phyloP scores from a whole-genome alignment of 208 protist species.

The Blechomonas ayalai region DNA sequence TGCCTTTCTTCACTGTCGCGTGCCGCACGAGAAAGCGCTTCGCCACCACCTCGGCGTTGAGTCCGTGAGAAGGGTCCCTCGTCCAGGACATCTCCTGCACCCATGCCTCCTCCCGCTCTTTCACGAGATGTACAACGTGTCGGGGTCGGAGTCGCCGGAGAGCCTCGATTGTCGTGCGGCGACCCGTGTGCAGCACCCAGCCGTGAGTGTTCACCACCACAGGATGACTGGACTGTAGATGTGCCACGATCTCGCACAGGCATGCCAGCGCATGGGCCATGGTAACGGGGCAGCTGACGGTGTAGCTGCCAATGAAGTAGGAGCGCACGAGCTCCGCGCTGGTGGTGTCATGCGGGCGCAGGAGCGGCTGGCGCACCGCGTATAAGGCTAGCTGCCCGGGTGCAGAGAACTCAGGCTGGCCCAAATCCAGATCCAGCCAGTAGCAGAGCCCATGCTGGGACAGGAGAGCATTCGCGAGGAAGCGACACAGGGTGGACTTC shows the following conservation, averaged over 20 bases:
- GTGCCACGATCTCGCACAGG: slow-evolving; percentile 24
- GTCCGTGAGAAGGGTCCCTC: slow-evolving; percentile 40
- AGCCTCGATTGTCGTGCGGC: slow-evolving; percentile 63
- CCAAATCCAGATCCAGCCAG: slow-evolving; percentile 83
- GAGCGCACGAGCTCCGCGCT: slow-evolving; percentile 27
- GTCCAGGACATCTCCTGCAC: slow-evolving; percentile 23
- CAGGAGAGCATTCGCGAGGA: slow-evolving; percentile 63
- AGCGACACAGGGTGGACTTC: slow-evolving; percentile 81
- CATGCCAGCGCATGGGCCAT: slow-evolving; percentile 36
- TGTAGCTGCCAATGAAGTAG: slow-evolving; percentile 47
- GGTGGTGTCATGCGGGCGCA: slow-evolving; percentile 26
- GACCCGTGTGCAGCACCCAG: slow-evolving; percentile 80
- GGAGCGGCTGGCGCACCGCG: slow-evolving; percentile 41
- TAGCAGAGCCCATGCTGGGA: slow-evolving; percentile 67
- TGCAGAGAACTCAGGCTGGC: slow-evolving; percentile 82
- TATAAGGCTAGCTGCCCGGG: slow-evolving; percentile 64
- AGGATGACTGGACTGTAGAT: slow-evolving; percentile 26
- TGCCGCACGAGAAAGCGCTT: slow-evolving; percentile 54
- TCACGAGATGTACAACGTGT: slow-evolving; percentile 68
- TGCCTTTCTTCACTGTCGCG: neutral
- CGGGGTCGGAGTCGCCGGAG: slow-evolving; percentile 61
- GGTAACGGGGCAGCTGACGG: slow-evolving; percentile 33
- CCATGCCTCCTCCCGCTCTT: slow-evolving; percentile 35
- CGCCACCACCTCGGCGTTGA: slow-evolving; percentile 55
- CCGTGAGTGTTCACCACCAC: slow-evolving; percentile 89